phyloP scores from a whole-genome alignment of 1,139 yeast species.

The Arxiozyma slooffiae region DNA sequence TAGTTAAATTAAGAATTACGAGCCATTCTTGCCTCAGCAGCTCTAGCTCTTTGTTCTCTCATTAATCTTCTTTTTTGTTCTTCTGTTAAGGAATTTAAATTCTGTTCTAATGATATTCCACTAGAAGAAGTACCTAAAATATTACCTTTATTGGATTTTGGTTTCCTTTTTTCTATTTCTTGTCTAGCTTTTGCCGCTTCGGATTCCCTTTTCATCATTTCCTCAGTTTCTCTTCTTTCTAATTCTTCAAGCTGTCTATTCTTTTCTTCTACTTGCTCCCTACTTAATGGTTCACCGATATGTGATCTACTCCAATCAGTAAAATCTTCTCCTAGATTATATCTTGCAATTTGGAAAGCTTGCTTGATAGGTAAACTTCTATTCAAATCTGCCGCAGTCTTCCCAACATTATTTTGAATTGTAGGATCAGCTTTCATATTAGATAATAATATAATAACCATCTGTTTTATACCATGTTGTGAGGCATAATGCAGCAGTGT shows the following conservation, averaged over 20 bases:
- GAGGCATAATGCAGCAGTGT: slow-evolving; percentile 76
- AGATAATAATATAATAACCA: slow-evolving; percentile 55
- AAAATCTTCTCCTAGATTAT: slow-evolving; percentile 53
- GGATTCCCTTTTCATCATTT: slow-evolving; percentile 30
- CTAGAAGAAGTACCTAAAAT: slow-evolving; percentile 15
- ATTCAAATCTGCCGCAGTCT: slow-evolving; percentile 55
- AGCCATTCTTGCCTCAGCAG: slow-evolving; percentile 78
- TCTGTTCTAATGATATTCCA: slow-evolving; percentile 20
- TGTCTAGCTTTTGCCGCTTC: slow-evolving; percentile 25
- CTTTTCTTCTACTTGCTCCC: slow-evolving; percentile 47
- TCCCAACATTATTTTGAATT: slow-evolving; percentile 42
- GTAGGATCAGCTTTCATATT: slow-evolving; percentile 68
- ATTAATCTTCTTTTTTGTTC: slow-evolving; percentile 68
- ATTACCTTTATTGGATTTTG: slow-evolving; percentile 27
- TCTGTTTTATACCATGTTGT: slow-evolving; percentile 52
- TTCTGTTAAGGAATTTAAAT: slow-evolving; percentile 39
- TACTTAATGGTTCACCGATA: slow-evolving; percentile 56
- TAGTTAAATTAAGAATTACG: neutral
- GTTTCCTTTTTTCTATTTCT: slow-evolving; percentile 14
- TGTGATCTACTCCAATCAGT: slow-evolving; percentile 64
- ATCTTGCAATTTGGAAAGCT: slow-evolving; percentile 62
- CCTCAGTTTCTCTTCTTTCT: slow-evolving; percentile 28
- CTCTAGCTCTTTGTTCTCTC: slow-evolving; percentile 93
- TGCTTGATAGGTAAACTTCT: slow-evolving; percentile 38
- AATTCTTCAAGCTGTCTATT: slow-evolving; percentile 37